These are phyloP conservation scores for Trametes cinnabarina DNA, from an alignment of 768 basidiomycete species.

Conservation along the genomic window DNA sequence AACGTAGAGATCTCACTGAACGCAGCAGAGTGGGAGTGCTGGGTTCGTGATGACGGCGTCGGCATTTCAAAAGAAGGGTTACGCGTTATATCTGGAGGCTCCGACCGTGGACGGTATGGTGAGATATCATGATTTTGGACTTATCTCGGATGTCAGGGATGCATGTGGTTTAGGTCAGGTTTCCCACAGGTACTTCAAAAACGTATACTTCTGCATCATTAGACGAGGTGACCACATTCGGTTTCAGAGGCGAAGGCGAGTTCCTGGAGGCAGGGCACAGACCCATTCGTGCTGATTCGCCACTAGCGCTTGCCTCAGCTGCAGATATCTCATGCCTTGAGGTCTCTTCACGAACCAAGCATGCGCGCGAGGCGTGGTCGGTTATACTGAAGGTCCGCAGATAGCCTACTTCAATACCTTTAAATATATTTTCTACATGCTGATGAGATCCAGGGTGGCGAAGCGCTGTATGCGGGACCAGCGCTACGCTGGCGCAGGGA, in stretches of 20 bases:
- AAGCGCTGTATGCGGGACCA: constrained; percentile 65
- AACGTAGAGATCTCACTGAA: constrained; percentile 72
- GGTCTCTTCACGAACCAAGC: constrained; percentile 71
- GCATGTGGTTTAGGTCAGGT: neutral
- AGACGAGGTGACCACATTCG: constrained; percentile 64
- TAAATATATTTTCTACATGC: neutral
- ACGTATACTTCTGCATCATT: constrained; percentile 51
- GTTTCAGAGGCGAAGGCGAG: constrained; percentile 91
- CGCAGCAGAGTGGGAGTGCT: constrained; percentile 75
- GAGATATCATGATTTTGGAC: constrained; percentile 29
- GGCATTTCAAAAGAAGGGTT: constrained; percentile 71
- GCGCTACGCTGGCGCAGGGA: constrained; percentile 76
- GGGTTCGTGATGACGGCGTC: constrained; percentile 82
- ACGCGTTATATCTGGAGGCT: constrained; percentile 47
- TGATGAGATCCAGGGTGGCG: constrained; percentile 49
- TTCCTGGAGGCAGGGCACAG: too few species aligned
- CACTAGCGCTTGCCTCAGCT: constrained; percentile 76
- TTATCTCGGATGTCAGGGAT: neutral
- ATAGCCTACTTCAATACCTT: too few species aligned
- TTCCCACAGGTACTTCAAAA: constrained; percentile 67
- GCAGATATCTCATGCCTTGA: constrained; percentile 79
- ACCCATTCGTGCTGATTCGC: neutral
- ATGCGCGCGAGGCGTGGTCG: constrained; percentile 67
- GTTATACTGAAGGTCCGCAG: constrained; percentile 68
- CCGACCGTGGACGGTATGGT: constrained; percentile 67